phyloP scores from a whole-genome alignment of 345 rosid genomes.

The Excoecaria cochinchinensis region DNA sequence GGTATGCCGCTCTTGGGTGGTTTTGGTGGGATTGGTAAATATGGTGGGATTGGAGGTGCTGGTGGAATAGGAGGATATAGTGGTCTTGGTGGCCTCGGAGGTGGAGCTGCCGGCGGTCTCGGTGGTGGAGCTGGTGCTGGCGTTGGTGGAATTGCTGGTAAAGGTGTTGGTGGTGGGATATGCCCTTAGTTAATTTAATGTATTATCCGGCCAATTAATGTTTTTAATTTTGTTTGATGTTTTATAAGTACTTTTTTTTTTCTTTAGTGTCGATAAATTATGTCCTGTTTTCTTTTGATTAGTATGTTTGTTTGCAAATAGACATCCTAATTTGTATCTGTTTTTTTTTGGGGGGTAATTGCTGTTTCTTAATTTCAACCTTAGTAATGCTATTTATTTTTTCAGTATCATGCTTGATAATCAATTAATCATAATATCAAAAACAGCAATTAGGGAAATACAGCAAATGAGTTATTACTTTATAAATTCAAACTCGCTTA shows the following conservation, averaged over 20 bases:
- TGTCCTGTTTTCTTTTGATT: not conserved
- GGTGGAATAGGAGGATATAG: constrained; percentile 54
- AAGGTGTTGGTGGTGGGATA: constrained; percentile 26
- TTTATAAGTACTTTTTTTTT: not conserved
- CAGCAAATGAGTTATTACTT: no score
- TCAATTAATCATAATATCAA: no score
- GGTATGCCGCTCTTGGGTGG: constrained; percentile 57
- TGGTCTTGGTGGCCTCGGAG: constrained; percentile 46
- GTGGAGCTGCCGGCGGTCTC: constrained; percentile 39
- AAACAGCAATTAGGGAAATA: no score
- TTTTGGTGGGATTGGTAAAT: constrained; percentile 47
- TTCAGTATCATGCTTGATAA: not conserved
- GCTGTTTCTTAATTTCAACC: not conserved
- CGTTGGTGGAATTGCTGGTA: constrained; percentile 12
- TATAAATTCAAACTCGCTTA: no score
- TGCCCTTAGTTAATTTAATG: constrained; percentile 15
- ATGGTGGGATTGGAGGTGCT: constrained; percentile 50
- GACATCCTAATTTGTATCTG: not conserved
- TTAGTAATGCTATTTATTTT: not conserved
- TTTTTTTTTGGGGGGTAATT: not conserved
- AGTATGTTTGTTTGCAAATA: not conserved
- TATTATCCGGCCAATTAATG: no score
- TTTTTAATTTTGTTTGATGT: not conserved
- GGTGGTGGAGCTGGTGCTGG: constrained; percentile 34
- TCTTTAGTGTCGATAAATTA: not conserved